These are phyloP conservation scores for Exserohilum turcica DNA, from an alignment of 2,329 filamentous ascomycete genomes.

Conservation along the genomic window DNA sequence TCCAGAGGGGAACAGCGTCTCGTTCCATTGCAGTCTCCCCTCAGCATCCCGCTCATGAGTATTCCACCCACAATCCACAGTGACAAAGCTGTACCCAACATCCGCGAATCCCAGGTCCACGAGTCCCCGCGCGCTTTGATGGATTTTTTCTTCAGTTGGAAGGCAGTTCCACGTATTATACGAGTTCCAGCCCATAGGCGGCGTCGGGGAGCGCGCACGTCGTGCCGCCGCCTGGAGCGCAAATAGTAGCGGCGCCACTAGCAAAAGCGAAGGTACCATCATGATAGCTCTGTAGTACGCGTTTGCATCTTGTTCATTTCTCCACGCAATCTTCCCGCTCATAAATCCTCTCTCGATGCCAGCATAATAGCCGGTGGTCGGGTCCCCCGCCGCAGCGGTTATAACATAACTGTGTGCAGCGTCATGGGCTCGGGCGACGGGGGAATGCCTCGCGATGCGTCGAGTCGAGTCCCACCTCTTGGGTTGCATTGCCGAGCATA, in stretches of 20 bases:
- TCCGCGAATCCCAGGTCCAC: slow-evolving; percentile 58
- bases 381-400: no score
- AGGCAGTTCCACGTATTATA: slow-evolving; percentile 63
- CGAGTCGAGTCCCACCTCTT: slow-evolving; percentile 7
- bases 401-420: neutral
- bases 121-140: slow-evolving; percentile 59
- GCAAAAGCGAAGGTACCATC: neutral
- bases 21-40: slow-evolving; percentile 58
- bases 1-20: slow-evolving; percentile 57
- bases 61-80: slow-evolving; percentile 65
- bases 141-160: slow-evolving; percentile 56
- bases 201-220: slow-evolving; percentile 29
- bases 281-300: neutral
- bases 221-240: slow-evolving; percentile 19
- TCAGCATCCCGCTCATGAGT: slow-evolving; percentile 48
- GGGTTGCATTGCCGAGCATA: slow-evolving; percentile 1
- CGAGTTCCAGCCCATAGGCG: slow-evolving; percentile 60
- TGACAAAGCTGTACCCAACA: slow-evolving; percentile 62
- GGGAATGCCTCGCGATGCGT: no score
- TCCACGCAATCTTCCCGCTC: no score
- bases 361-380: no score
- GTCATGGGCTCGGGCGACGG: no score
- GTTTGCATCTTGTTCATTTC: no score
- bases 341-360: no score
- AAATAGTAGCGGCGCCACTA: slow-evolving; percentile 11